Base-by-base conservation (phyloP, 768 basidiomycete species). In the Vararia minispora region DNA sequence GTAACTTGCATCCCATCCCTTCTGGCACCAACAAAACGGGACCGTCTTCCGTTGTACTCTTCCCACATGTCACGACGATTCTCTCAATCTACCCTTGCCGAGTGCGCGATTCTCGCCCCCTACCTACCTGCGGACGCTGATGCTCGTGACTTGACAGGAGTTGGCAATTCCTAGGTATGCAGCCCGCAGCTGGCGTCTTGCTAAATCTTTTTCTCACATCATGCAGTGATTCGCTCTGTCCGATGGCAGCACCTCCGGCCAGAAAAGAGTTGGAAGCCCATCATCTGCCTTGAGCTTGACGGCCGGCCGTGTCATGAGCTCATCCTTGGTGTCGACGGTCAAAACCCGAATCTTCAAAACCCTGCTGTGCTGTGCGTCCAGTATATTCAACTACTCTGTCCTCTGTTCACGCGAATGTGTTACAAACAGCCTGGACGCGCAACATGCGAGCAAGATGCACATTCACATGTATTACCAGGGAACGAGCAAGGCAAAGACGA, bases 191-290 rank as follows among this genome's bases (percentile, higher is more conserved):
- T 6, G 3, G 16, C 6, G 28, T 3, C 13, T 25, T 3, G 27
- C n/a, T n/a, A 2, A 18, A 8, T 22, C 9, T 18, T 10, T 30
- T 6, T 34, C 32, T 35, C 13, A 29, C 14, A 3, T 8, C 10
- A 10, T 12, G 6, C 35, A 68, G 66, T 68, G 5, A 50, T n/a
- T n/a, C n/a, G n/a, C n/a, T n/a, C n/a, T n/a, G n/a, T 68, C 9
- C 60, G 66, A 2, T 59, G 57, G 22, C 60, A 58, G 11, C 65
- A 66, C 3, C 37, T 68, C 3, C 68, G 76, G 28, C 64, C 71
- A 1, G 79, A 78, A 40, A 77, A 66, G 49, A 65, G 71, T 22
- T 83, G 80, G 80, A 54, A 78, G 17, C 79, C 82, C 2, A 73
- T 83, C 27, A 59, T 85, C 35, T 64, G 69, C 0, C 52, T 84